Base-by-base conservation (phyloP, 768 basidiomycete species). In the Symmetrospora coprosmae region DNA sequence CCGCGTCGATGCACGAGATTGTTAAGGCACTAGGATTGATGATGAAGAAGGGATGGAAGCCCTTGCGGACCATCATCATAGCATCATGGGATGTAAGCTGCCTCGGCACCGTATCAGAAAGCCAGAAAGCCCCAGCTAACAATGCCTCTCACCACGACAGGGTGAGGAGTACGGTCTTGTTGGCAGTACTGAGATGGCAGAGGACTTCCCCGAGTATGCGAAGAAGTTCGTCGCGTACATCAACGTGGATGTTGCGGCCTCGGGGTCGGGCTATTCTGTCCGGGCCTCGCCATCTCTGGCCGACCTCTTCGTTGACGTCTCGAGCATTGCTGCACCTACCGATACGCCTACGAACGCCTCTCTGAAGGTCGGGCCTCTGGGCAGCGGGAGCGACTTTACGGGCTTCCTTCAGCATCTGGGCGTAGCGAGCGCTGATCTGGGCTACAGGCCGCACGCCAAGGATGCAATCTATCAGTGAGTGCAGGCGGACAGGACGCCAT, bases 181-280 rank as follows among this genome's bases (percentile, higher is more conserved):
- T 16, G 91, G 91, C 27, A 85, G 83, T 67, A 91, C 87, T 2
- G 92, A 96, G 72, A 92, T 84, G 80, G 88, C 82, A 2, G 92
- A 96, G 71, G 92, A 96, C 69, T 96, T 92, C 68, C 69, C 81
- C 0, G 77, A 80, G 16, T 92, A 85, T 81, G 80, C 96, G 37
- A 77, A 79, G 38, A 79, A 91, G 63, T 85, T 83, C 41, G 88
- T 86, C 16, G 79, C 86, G 14, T 97, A 96, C 69, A 73, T 94
- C 60, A 94, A 94, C 69, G 77, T 90, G 25, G 81, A 77, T 75
- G 68, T 35, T 74, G 59, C 7, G 17, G 33, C 58, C 48, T 85
- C 85, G 2, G 81, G 81, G 7, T 69, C 77, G 4, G 83, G 82
- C 16, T 86, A 80, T 73, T 61, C 67, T n/a, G 74, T 75, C 1